Evolutionary conservation across 2,329 filamentous ascomycete genomes (phyloP), one percentile per base, ranked within the genome.

Genomic region (Alternaria ethzedia): DNA sequence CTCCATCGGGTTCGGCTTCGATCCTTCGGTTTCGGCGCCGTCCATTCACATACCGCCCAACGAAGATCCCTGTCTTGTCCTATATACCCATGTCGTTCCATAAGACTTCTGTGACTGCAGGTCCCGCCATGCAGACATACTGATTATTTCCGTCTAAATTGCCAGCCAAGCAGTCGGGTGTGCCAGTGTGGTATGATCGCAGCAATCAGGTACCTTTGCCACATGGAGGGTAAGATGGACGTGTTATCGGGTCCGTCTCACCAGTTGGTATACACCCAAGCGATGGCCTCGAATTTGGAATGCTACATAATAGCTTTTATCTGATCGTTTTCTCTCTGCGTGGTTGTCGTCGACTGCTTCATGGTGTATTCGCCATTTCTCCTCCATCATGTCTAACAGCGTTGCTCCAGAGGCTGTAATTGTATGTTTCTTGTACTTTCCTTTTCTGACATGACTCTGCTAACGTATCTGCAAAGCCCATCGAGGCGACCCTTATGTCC

Each of bases 401-500:
- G 56, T 69, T 50, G 57, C 57, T 25, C 47, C 64, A 52, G 56
- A 63, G 20, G 32, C 55, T 43, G 67, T 67, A 9, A 61, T 69
- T 17, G 65, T 69, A 60, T 44, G 67, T 64, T 32, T 17, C 20
- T 12, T 11, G 13, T n/a, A 52, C 20, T 25, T 36, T 4, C 1
- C 3, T 25, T 8, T 41, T 3, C 20, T 36, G 2, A 8, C 5
- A 1, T 26, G 9, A 5, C 15, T 32, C 25, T 60, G 21, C 67
- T 67, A 26, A 69, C 36, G 12, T 20, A n/a, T 17, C 5, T 23
- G 11, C 30, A 54, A 44, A 70, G 68, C 66, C 66, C 4, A 64
- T 69, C 15, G 68, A 70, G 36, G 65, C 61, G 6, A 54, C 52
- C 4, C 30, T 70, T 2, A 12, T 72, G n/a, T 46, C 43, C 4